Evolutionary conservation across 345 rosid genomes (phyloP).

Genomic region (Anastatica hierochuntica): DNA sequence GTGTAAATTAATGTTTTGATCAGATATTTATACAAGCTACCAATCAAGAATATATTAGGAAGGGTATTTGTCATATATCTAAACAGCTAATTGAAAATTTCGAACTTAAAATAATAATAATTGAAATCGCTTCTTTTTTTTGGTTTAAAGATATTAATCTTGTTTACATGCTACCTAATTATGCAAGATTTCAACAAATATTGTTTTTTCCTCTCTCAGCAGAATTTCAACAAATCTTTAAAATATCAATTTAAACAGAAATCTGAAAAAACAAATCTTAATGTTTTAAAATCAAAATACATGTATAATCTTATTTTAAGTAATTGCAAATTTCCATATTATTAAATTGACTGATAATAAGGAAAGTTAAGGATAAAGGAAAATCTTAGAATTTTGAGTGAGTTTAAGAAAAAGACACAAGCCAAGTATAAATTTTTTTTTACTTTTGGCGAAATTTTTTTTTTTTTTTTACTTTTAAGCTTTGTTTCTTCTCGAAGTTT

Average conservation of each 20-base stretch:
- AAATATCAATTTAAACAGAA: background rate
- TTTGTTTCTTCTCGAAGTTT: slow-evolving; percentile 4
- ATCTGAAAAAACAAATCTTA: background rate
- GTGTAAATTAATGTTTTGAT: too few species aligned
- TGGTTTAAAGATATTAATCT: too few species aligned
- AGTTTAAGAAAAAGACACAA: background rate
- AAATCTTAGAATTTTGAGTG: background rate
- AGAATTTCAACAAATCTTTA: slow-evolving; percentile 1
- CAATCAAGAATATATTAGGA: background rate
- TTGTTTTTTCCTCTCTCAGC: background rate
- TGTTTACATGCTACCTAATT: background rate
- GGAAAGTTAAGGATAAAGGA: background rate
- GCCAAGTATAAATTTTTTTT: background rate
- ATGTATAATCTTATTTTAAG: background rate
- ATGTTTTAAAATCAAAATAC: background rate
- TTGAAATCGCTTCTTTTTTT: too few species aligned
- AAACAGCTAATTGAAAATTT: background rate
- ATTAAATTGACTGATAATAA: background rate
- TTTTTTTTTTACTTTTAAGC: background rate
- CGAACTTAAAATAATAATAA: too few species aligned
- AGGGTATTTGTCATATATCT: background rate
- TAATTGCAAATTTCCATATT: background rate
- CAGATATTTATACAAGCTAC: background rate
- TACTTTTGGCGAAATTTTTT: too few species aligned
- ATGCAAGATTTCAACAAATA: slow-evolving; percentile 5